Evolutionary conservation across 78 protist species (phyloP).

Genomic region (Bigelowiella natans): DNA sequence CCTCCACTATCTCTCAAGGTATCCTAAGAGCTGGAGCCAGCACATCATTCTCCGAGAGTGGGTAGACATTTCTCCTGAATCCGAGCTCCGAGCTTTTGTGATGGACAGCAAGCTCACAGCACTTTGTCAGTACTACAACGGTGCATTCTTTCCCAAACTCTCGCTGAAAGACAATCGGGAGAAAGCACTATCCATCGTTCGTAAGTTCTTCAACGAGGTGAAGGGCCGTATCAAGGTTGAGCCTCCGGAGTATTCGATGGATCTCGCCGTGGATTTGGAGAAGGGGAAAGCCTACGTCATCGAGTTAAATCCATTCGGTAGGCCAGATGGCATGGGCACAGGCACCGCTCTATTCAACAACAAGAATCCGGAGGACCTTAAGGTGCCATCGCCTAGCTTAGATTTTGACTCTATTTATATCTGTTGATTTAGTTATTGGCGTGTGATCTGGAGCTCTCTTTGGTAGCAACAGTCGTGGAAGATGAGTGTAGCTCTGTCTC

Average conservation of each 20-base stretch:
- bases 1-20: too few species aligned
- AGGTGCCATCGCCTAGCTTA: too few species aligned
- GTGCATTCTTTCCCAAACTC: neutral
- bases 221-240: neutral
- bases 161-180: neutral
- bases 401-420: too few species aligned
- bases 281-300: neutral
- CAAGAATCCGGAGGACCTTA: neutral
- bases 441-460: too few species aligned
- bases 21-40: neutral
- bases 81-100: conserved; percentile 27
- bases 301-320: conserved; percentile 3
- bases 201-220: neutral
- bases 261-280: neutral
- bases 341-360: neutral
- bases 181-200: neutral
- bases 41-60: conserved; percentile 19
- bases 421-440: too few species aligned
- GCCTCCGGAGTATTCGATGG: neutral
- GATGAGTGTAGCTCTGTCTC: too few species aligned
- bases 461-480: too few species aligned
- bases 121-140: conserved; percentile 7
- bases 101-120: conserved; percentile 15
- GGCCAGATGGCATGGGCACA: neutral
- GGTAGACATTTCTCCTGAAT: neutral